phyloP scores from a whole-genome alignment of 169 alveolate species.

The Eimeria tenella region DNA sequence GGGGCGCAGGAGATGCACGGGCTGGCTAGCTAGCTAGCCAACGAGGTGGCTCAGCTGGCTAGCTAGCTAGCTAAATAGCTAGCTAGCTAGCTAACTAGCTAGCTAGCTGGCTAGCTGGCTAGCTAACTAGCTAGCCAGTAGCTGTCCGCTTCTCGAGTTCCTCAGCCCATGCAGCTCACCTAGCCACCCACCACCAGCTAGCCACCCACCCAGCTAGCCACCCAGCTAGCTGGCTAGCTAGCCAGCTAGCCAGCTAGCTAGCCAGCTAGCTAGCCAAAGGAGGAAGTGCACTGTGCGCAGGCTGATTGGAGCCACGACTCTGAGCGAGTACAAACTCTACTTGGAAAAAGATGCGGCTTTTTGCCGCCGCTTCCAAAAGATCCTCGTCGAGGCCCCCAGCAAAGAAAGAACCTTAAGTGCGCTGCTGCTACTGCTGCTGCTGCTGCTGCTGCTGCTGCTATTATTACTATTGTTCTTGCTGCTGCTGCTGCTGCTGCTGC shows the following conservation, averaged over 20 bases:
- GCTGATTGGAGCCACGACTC: constrained; percentile 93
- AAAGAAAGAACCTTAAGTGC: not conserved
- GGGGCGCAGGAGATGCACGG: not conserved
- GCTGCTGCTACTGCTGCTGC: no score
- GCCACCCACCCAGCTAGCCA: no score
- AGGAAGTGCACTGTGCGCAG: constrained; percentile 71
- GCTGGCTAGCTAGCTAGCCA: not conserved
- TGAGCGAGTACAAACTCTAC: constrained; percentile 89
- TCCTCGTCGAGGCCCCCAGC: constrained; percentile 5
- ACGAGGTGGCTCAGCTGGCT: not conserved
- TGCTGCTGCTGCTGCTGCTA: no score
- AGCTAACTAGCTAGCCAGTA: not conserved
- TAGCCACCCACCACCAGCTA: no score
- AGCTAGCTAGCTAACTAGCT: not conserved
- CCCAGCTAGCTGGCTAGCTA: not conserved
- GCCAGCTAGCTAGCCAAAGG: not conserved
- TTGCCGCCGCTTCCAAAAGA: constrained; percentile 91
- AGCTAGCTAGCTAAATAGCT: not conserved
- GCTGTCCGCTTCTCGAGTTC: no score
- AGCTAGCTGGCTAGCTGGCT: not conserved
- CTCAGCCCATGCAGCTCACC: no score
- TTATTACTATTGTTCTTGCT: no score
- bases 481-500: no score
- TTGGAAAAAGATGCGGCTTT: constrained; percentile 92
- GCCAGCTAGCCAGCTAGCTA: not conserved